Conservation (phyloP, 805 yeast species). For the Sugiyamaella mastotermitis region DNA sequence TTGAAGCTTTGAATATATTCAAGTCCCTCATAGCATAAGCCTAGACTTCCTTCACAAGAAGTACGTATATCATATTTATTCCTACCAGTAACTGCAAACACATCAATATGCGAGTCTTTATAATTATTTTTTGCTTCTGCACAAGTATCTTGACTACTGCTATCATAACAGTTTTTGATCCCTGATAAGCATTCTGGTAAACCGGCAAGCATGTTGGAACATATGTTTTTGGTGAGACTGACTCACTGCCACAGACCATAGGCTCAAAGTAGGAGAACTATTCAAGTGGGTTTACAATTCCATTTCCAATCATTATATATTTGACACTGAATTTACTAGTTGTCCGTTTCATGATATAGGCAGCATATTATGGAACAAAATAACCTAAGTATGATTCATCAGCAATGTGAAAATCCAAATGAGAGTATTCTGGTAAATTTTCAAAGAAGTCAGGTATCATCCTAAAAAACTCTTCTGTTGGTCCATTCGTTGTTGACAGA, state of each 20-base stretch:
- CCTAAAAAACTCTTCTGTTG: slow-evolving; percentile 76
- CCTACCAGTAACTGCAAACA: slow-evolving; percentile 78
- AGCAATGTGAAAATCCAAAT: slow-evolving; percentile 71
- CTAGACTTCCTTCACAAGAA: slow-evolving; percentile 42
- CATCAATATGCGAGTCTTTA: slow-evolving; percentile 37
- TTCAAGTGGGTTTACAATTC: slow-evolving; percentile 76
- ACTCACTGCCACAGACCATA: slow-evolving; percentile 83
- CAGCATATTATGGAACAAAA: slow-evolving; percentile 83
- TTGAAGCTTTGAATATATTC: too few species aligned
- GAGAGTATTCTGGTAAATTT: slow-evolving; percentile 54
- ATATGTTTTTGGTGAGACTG: slow-evolving; percentile 50
- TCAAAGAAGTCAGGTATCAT: slow-evolving; percentile 74
- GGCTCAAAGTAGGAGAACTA: slow-evolving; percentile 78
- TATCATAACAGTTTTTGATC: slow-evolving; percentile 60
- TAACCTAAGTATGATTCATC: slow-evolving; percentile 91
- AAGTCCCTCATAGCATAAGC: neutral
- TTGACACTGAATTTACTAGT: slow-evolving; percentile 59
- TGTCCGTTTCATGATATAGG: slow-evolving; percentile 64
- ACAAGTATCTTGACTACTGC: slow-evolving; percentile 51
- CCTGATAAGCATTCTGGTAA: slow-evolving; percentile 60
- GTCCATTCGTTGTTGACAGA: slow-evolving; percentile 69
- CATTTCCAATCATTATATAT: slow-evolving; percentile 84
- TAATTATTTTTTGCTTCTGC: neutral
- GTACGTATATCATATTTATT: slow-evolving; percentile 84
- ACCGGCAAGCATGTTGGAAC: slow-evolving; percentile 56